Base-by-base conservation (phyloP, 176 grass and related monocot species). In the Phoenix dactylifera region DNA sequence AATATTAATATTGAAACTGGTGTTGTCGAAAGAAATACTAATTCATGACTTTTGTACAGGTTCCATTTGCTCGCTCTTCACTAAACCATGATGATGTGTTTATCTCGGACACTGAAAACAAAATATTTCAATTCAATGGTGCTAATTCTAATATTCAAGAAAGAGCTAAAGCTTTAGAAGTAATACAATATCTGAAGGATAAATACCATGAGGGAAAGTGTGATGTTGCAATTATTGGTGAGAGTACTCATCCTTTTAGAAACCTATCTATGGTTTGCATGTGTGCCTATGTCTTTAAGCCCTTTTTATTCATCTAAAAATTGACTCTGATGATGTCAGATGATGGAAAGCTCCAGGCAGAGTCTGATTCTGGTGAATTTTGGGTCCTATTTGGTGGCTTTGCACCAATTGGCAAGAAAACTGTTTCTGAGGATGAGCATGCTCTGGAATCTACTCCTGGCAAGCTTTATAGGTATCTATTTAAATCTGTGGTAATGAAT, bases 91-190 rank as follows among this genome's bases (percentile, higher is more conserved):
- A 97, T 73, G 92, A 97, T 77, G 87, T 97, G 6, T 97, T 97
- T 73, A 91, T 97, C 72, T 85, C 91, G 63, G 87, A 97, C 49
- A 80, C 87, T 55, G 84, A 91, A 67, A 80, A 59, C 0, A 97
- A 91, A 77, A 88, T 97, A 76, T 97, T 65, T 68, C 92, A 97
- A 74, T 97, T 97, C 81, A 97, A 97, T 39, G 92, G 92, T 20
- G 83, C 87, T 54, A 97, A 91, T 79, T 91, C 92, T 51, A 91
- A 85, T 76, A 97, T 97, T 65, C 92, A 97, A 88, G 92, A 97
- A 74, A 97, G 87, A 72, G 92, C 81, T 44, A 97, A 97, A 71
- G 83, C 92, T 63, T 67, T 97, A 75, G 87, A 97, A 91, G 80
- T 88, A 50, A 78, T 91, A 73, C 92, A 97, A 65, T 81, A 97